Evolutionary conservation across 148 eudicot genomes (phyloP).

Genomic region (Vaccinium macrocarpon): DNA sequence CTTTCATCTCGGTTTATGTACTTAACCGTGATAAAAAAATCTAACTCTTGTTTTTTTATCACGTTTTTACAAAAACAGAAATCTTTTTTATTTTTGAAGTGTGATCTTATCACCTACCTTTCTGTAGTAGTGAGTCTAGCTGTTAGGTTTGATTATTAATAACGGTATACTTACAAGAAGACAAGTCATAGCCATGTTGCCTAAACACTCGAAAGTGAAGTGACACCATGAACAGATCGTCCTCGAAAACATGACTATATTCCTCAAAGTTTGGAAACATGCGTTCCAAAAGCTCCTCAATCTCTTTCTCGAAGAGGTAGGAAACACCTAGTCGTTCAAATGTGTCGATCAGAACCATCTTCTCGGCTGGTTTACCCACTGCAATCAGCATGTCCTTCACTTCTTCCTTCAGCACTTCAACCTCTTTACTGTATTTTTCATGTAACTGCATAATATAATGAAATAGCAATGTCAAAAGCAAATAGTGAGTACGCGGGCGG

Average conservation of each 20-base stretch:
- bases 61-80: no score
- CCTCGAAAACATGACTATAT: neutral
- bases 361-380: neutral
- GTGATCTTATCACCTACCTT: no score
- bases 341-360: constrained; percentile 13
- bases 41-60: no score
- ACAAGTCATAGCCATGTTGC: neutral
- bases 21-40: no score
- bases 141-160: no score
- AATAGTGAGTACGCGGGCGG: no score
- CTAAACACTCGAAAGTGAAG: neutral
- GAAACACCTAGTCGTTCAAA: constrained; percentile 18
- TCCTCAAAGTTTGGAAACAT: neutral
- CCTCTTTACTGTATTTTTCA: constrained; percentile 7
- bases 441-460: neutral
- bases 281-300: neutral
- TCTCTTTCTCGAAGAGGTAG: constrained; percentile 19
- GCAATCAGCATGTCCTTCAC: neutral
- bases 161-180: neutral
- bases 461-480: no score
- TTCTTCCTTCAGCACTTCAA: neutral
- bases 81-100: no score
- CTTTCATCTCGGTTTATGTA: no score
- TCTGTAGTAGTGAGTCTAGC: no score
- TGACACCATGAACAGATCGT: neutral